These are phyloP conservation scores for Monilinia polystroma DNA, from an alignment of 2,329 filamentous ascomycete species.

Conservation along the genomic window DNA sequence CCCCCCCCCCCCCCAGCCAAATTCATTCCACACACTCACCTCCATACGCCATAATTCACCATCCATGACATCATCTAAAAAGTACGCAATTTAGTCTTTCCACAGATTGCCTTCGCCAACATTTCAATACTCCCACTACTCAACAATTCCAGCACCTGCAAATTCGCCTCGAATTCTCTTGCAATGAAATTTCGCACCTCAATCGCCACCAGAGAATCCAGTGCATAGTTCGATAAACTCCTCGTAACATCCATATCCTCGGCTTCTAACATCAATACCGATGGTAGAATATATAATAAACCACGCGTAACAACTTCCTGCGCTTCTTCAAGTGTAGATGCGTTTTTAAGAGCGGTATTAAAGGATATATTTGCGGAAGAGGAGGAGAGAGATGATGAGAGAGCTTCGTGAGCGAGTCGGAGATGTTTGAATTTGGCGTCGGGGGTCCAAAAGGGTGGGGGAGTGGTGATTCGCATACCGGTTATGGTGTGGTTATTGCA, in stretches of 20 bases:
- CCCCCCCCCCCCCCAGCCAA: no score
- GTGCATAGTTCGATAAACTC: constrained; percentile 47
- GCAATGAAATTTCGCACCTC: constrained; percentile 43
- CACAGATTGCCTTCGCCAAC: constrained; percentile 49
- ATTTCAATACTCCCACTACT: constrained; percentile 52
- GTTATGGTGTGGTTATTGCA: constrained; percentile 55
- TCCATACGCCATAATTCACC: neutral
- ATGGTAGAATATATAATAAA: constrained; percentile 49
- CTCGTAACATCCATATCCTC: constrained; percentile 50
- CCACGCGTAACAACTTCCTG: constrained; percentile 47
- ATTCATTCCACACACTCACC: neutral
- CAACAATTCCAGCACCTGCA: constrained; percentile 54
- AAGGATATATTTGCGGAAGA: constrained; percentile 43
- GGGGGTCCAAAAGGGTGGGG: constrained; percentile 51
- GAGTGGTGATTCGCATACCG: constrained; percentile 51
- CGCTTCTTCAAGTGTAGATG: constrained; percentile 47
- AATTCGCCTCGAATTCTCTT: constrained; percentile 45
- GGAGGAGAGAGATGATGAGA: constrained; percentile 30
- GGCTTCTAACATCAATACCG: constrained; percentile 49
- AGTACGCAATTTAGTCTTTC: constrained; percentile 42
- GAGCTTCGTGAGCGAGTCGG: constrained; percentile 41
- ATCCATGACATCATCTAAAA: constrained; percentile 26
- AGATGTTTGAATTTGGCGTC: constrained; percentile 56
- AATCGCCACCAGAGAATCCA: constrained; percentile 40
- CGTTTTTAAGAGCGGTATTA: constrained; percentile 46